These are phyloP conservation scores for Pleomassaria siparia DNA, from an alignment of 2,329 filamentous ascomycete species.

Conservation along the genomic window DNA sequence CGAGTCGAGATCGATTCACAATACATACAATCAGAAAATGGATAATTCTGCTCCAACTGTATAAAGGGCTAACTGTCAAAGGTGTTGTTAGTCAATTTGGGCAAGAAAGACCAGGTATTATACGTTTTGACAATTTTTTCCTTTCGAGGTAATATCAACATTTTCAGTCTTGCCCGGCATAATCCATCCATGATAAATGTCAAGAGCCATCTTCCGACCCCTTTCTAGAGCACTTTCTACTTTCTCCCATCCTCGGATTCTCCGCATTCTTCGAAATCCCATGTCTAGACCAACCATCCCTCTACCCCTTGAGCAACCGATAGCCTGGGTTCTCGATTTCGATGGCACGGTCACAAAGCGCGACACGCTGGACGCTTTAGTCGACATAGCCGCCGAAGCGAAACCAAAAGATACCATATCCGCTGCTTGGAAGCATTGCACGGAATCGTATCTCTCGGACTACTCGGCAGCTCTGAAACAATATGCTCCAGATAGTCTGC, in stretches of 20 bases:
- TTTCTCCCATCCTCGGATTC: neutral
- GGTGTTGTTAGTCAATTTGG: too few relatives aligned
- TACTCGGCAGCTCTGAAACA: slow-evolving; percentile 34
- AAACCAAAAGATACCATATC: slow-evolving; percentile 22
- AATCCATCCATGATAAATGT: neutral
- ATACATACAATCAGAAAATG: too few relatives aligned
- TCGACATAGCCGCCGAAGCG: slow-evolving; percentile 37
- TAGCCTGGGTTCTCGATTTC: slow-evolving; percentile 50
- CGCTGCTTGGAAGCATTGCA: slow-evolving; percentile 42
- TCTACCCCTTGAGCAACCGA: slow-evolving; percentile 8
- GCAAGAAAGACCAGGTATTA: neutral
- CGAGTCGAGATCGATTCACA: too few relatives aligned
- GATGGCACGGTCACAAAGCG: slow-evolving; percentile 50
- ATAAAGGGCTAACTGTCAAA: too few relatives aligned
- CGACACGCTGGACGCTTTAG: slow-evolving; percentile 50
- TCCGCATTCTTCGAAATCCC: neutral
- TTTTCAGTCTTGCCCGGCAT: neutral
- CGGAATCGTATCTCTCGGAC: slow-evolving; percentile 46
- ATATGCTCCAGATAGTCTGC: slow-evolving; percentile 29
- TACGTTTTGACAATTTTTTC: too few relatives aligned
- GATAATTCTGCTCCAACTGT: too few relatives aligned
- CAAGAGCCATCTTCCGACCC: neutral
- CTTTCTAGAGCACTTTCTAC: neutral
- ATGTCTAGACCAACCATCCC: slow-evolving; percentile 7
- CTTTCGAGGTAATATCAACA: too few relatives aligned